Evolutionary conservation across 2,329 filamentous ascomycete species (phyloP), one percentile per base, ranked within the genome.

Genomic region (Fusarium nanum): DNA sequence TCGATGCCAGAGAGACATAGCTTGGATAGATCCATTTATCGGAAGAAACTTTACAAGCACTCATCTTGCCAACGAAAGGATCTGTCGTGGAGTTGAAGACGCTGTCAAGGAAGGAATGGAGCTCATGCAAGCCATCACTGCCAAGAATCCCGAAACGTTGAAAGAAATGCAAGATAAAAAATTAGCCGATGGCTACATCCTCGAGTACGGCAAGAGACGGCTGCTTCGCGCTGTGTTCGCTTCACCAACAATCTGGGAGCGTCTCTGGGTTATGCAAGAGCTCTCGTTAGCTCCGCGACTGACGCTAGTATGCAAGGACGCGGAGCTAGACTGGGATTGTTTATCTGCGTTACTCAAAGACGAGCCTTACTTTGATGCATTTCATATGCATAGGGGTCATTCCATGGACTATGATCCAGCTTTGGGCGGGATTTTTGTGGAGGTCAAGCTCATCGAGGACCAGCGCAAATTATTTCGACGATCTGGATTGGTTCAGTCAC

Each of bases 201-300:
- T 27, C 25, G 3, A 27, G 3, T 10, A 27, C 9, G 25, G 25
- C 25, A 27, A 27, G 9, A 27, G 3, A 27, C 9, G 3, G 9
- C 9, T 27, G 3, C 25, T 27, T 0, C 9, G 9, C 1, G 16
- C 4, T 7, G 20, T 62, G 0, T 57, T 70, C 7, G 18, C 6
- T 2, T 0, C 6, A 2, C 54, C 45, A 0, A 20, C 28, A 2
- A 46, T 70, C 2, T 70, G 67, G 67, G 7, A 10, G 1, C 48
- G 62, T 2, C 20, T 70, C 4, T 70, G 53, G 67, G 56, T 70
- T 11, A 65, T 70, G 47, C 67, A 70, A 18, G 67, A 70, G 34
- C 45, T 70, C 8, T 67, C 62, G 3, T 10, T 62, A 1, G 67
- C 67, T 1, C 53, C 62, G 2, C 34, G 34, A 0, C 8, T 70